Conservation (phyloP, 2,329 filamentous ascomycete genomes). For the Aspergillus sp. region DNA sequence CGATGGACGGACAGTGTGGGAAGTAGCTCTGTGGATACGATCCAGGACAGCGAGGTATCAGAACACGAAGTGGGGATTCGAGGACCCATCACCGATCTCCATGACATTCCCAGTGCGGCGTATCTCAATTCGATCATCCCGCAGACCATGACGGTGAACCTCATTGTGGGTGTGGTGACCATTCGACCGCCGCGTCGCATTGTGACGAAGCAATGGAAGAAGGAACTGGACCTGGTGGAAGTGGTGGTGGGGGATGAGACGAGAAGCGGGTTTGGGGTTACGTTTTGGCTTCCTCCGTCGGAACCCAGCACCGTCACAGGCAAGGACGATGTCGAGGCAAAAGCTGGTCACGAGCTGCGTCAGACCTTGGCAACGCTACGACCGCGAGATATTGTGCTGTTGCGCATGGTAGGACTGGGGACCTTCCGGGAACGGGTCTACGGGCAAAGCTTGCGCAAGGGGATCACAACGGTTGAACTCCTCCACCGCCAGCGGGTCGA, state of each 20-base stretch:
- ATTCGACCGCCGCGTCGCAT: conserved; percentile 67
- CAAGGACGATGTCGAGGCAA: not conserved
- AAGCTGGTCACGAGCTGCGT: conserved; percentile 33
- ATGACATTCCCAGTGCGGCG: conserved; percentile 65
- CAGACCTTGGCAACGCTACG: conserved; percentile 52
- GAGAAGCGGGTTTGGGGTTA: conserved; percentile 73
- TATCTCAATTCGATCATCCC: conserved; percentile 69
- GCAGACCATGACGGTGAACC: conserved; percentile 76
- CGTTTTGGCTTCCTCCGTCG: conserved; percentile 70
- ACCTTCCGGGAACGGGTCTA: conserved; percentile 76
- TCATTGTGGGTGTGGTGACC: conserved; percentile 77
- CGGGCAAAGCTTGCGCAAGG: conserved; percentile 74
- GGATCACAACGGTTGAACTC: conserved; percentile 68
- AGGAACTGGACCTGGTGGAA: conserved; percentile 67
- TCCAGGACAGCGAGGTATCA: conserved; percentile 13
- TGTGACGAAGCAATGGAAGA: conserved; percentile 55
- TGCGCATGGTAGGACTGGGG: conserved; percentile 76
- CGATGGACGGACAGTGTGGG: conserved; percentile 17
- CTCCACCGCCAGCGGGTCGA: conserved; percentile 59
- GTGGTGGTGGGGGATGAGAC: conserved; percentile 84
- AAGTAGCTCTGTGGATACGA: conserved; percentile 15
- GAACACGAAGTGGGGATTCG: conserved; percentile 29
- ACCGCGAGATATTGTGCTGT: conserved; percentile 72
- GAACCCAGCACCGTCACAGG: conserved; percentile 13
- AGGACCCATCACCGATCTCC: conserved; percentile 61